A percentile compares a stretch with the other conserved stretches of the same genome.
Conservation (phyloP, 352 stramenopile species). For the Globisporangium emineosum region DNA sequence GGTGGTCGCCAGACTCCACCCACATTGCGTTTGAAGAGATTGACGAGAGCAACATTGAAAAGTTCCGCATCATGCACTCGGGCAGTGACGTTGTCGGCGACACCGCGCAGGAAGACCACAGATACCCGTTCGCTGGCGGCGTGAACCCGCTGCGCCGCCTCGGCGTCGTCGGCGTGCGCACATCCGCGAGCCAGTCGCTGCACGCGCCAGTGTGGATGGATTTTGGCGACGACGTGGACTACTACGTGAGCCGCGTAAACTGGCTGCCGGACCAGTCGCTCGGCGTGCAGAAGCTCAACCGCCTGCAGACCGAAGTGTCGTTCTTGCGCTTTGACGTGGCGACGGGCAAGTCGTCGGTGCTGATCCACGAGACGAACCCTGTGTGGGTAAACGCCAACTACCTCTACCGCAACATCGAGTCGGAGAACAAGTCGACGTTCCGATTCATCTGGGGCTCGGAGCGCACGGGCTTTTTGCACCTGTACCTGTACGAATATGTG, state of each 20-base stretch:
- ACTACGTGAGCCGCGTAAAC: conserved; percentile 92
- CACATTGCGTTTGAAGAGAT: conserved; percentile 90
- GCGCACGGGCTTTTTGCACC: conserved; percentile 91
- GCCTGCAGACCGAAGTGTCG: conserved; percentile 65
- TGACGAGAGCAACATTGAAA: conserved; percentile 92
- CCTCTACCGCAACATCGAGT: conserved; percentile 88
- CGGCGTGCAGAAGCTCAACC: conserved; percentile 87
- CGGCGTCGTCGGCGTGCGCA: conserved; percentile 58
- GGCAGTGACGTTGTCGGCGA: conserved; percentile 66
- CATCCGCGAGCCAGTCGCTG: conserved; percentile 24
- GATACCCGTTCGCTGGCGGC: conserved; percentile 93
- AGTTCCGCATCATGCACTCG: conserved; percentile 95
- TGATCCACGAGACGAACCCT: conserved; percentile 89
- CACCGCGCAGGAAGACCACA: conserved; percentile 71
- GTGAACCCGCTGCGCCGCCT: conserved; percentile 89
- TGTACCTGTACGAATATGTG: conserved; percentile 95
- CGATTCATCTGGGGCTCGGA: conserved; percentile 96
- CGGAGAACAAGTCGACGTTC: conserved; percentile 78
- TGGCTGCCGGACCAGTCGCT: conserved; percentile 94
- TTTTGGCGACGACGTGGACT: conserved; percentile 66
- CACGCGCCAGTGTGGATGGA: conserved; percentile 73
- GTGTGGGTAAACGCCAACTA: conserved; percentile 96
- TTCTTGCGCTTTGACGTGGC: conserved; percentile 81
- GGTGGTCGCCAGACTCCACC: conserved; percentile 90
- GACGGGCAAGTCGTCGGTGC: conserved; percentile 55